Base-by-base conservation (phyloP, 192 early-diverging fungal genomes). In the Podila epicladia region DNA sequence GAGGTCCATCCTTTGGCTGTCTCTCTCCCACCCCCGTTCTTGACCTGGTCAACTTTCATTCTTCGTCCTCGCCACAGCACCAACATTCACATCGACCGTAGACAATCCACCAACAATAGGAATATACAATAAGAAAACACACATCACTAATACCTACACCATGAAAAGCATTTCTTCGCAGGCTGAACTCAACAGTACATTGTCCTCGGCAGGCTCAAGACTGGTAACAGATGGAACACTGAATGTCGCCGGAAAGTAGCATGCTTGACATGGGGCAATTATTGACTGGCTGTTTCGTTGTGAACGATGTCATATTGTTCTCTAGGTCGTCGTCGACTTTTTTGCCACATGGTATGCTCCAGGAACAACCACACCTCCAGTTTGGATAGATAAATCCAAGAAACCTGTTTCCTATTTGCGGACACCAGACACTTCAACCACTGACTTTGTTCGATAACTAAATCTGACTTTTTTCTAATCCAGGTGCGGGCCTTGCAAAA, bases 401-500 rank as follows among this genome's bases (percentile, higher is more conserved):
- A 11, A 45, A 45, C 41, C 41, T 1, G 41, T 11, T 45, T 13
- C 8, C 13, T 41, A 41, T 41, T 41, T 8, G 37, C 4, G 0
- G 41, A 11, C 41, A 45, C 11, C 41, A 45, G 41, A 3, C 4
- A 12, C 41, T 15, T 15, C 41, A 3, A 13, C 41, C 41, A 45
- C 41, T 45, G 17, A 45, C 41, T 13, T 41, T 2, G 11, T 8
- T 15, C 41, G 41, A 45, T 45, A 45, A 45, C 41, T 7, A 45
- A 45, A 13, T 45, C 41, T 45, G 22, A 22, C 15, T 9, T 26
- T 55, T 24, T 55, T 4, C 4, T 13, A 1, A 41, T 17, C 5
- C 65, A 76, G 74, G 74, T 76, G 74, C n/a, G 74, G 74, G 57
- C 74, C 74, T 28, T 76, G 74, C 63, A 76, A 76, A 71, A 76